Evolutionary conservation across 441 rosid species (phyloP).

Genomic region (Rhodomyrtus psidioides): DNA sequence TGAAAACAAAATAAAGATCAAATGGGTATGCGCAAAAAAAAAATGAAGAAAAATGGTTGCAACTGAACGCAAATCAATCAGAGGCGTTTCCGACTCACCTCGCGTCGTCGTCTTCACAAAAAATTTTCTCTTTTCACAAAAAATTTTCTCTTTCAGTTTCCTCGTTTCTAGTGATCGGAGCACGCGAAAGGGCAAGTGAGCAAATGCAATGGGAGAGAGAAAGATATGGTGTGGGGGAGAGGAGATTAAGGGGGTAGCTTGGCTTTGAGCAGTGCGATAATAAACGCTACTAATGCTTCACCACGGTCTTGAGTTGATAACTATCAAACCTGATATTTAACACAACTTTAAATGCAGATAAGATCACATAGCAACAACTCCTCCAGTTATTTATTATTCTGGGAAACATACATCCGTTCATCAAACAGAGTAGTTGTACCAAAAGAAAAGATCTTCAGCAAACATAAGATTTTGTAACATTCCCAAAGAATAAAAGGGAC

Average conservation of each 20-base stretch:
- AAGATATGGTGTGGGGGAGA: neutral
- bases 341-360: too few relatives aligned
- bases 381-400: too few relatives aligned
- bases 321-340: too few relatives aligned
- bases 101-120: neutral
- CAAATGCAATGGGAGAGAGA: neutral
- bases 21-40: neutral
- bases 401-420: too few relatives aligned
- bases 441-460: too few relatives aligned
- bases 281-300: too few relatives aligned
- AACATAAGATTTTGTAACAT: too few relatives aligned
- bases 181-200: neutral
- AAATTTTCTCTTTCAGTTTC: neutral
- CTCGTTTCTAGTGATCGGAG: neutral
- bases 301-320: too few relatives aligned
- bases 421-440: too few relatives aligned
- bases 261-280: neutral
- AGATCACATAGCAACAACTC: too few relatives aligned
- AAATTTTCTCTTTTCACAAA: too few relatives aligned
- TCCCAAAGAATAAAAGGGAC: too few relatives aligned
- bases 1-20: neutral
- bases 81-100: neutral
- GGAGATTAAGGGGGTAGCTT: constrained; percentile 1
- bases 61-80: neutral
- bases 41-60: neutral